Conservation (phyloP, 495 filamentous ascomycete genomes). For the Bryoglossum gracile region DNA sequence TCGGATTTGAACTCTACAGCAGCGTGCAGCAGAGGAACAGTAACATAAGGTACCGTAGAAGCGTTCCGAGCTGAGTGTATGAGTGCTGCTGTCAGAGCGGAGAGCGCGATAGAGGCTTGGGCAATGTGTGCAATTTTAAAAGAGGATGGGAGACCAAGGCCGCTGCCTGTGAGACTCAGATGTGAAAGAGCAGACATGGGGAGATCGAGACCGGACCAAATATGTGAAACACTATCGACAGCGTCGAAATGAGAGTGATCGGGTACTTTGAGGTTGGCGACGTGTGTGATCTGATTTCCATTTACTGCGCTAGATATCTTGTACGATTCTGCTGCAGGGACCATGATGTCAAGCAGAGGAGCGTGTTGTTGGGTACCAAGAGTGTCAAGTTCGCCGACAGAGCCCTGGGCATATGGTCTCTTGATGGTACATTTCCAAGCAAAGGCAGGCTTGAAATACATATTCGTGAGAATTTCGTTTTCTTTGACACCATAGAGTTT, state of each 20-base stretch:
- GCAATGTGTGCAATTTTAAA: constrained; percentile 39
- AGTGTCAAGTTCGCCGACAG: no score
- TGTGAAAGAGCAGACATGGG: not conserved
- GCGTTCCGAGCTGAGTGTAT: constrained; percentile 26
- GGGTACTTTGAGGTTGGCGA: no score
- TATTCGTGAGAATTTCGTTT: no score
- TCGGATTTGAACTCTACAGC: constrained; percentile 39
- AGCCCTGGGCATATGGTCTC: no score
- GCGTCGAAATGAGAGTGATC: not conserved
- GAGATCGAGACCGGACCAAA: not conserved
- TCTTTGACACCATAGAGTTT: no score
- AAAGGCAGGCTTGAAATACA: no score
- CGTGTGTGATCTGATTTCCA: no score
- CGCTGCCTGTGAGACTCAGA: not conserved
- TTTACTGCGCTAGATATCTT: no score
- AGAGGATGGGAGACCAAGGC: constrained; percentile 32
- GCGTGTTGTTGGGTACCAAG: no score
- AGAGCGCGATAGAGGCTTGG: constrained; percentile 37
- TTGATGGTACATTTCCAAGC: no score
- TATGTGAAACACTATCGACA: not conserved
- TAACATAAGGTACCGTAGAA: constrained; percentile 24
- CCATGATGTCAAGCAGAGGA: no score
- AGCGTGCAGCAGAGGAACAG: constrained; percentile 33
- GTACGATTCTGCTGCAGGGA: no score
- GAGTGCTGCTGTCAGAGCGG: constrained; percentile 33